Base-by-base conservation (phyloP, 441 rosid genomes). In the Croton laevigatus region DNA sequence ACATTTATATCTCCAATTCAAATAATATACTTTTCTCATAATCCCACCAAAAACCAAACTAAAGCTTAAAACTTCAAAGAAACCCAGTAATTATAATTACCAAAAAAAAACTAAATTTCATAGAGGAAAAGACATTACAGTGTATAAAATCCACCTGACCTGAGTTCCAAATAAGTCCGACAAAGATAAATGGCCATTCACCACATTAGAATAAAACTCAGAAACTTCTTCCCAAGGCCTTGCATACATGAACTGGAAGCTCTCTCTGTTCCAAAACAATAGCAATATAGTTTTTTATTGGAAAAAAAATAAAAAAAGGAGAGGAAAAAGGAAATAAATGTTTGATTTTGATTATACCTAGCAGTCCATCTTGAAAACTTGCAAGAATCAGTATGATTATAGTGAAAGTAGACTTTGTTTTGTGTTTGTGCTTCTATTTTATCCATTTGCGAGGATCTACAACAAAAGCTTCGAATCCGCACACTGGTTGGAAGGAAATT, bases 221-320 rank as follows among this genome's bases (percentile, higher is more conserved):
- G 69, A 58, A 52, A 93, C 90, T 63, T 86, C 82, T 53, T 85
- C 80, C 99, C 99, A 95, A 40, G 91, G 89, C 84, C 96, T 85
- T 40, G 79, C 77, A 61, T 79, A 22, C 97, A 95, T 88, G 83
- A 91, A 91, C 71, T 81, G 51, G 65, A 74, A 91, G 59, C 96
- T 88, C 73, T 92, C 95, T 74, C 91, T 91, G 71, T 22, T 2
- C 59, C 36, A n/a, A 45, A 20, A 7, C 2, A 8, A 53, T 42
- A 2, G n/a, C 22, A 34, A 36, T 1, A 0, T 40, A 16, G 1
- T 6, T 1, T 40, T 40, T 22, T 9, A 51, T 3, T 17, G 4
- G 1, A 40, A 40, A 27, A 27, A 27, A 27, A 27, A 27, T 1
- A 27, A 27, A 27, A 27, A 27, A 27, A 27, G 32, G 2, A 27